Evolutionary conservation across 2,329 filamentous ascomycete species (phyloP), one percentile per base, ranked within the genome.

Genomic region (Ophiostoma angusticollis): DNA sequence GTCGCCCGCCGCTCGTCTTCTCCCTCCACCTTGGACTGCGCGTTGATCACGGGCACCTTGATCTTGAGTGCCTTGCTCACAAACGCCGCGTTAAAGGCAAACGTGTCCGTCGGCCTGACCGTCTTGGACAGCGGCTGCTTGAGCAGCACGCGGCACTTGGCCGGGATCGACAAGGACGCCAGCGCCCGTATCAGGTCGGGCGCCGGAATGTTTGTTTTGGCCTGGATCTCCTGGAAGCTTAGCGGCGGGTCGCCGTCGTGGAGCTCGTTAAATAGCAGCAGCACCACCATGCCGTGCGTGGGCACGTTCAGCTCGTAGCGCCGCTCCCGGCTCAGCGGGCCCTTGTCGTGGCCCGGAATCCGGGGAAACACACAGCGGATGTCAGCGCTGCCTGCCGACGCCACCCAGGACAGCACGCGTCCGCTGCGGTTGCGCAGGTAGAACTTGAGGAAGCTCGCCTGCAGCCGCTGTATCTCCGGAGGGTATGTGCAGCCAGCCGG

Each of bases 221-320:
- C 78, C 54, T 91, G 81, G 21, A 96, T 91, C 46, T 94, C 84
- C 40, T 91, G 82, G 39, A 77, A 74, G 0, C 65, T 62, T 13
- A 79, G 56, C 30, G 17, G 25, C 17, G 31, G 30, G 5, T 11
- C 19, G 59, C 64, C 47, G 66, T 59, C 22, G 56, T 65, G 6
- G 70, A 93, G 52, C 27, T 89, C 77, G 52, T 96, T 96, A 68
- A 96, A 98, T 0, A 95, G 72, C 31, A 93, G 58, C 16, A 98
- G 61, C 18, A 96, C 78, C 16, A 95, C 64, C 84, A 96, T 94
- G 50, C 79, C 85, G 55, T 91, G 91, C 0, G 91, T 96, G 2
- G 86, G 81, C 16, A 93, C 86, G 45, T 86, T 94, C 40, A 98
- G 66, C 51, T 98, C 91, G 53, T 96, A 89, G 25, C 80, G 78